Percentiles rank a stretch among this genome's conserved stretches.
Evolutionary conservation across 805 yeast genomes (phyloP).

Genomic region (Wickerhamomyces bovis): DNA sequence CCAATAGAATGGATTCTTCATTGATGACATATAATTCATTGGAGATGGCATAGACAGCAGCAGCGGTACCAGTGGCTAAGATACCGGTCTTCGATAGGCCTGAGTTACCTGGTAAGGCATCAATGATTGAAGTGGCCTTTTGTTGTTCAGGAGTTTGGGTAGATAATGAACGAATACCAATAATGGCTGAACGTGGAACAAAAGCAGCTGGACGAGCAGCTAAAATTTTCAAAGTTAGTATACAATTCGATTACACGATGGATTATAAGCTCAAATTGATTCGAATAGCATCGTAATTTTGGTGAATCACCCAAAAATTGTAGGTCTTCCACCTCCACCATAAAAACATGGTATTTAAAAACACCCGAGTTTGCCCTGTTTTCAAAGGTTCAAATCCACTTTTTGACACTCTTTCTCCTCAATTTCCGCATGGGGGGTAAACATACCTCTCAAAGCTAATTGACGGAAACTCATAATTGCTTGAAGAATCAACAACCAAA

Average conservation of each 20-base stretch:
- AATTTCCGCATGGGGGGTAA: neutral
- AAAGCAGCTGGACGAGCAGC: constrained; percentile 22
- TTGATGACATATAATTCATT: constrained; percentile 89
- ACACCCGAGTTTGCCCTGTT: neutral
- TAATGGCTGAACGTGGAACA: constrained; percentile 34
- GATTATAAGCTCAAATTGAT: neutral
- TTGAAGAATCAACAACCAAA: neutral
- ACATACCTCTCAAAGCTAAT: constrained; percentile 26
- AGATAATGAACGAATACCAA: constrained; percentile 62
- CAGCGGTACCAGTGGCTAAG: constrained; percentile 92
- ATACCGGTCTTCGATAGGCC: constrained; percentile 88
- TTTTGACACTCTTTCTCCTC: neutral
- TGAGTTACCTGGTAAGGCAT: constrained; percentile 89
- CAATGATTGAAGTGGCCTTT: constrained; percentile 86
- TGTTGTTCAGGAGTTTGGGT: constrained; percentile 72
- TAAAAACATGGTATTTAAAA: neutral
- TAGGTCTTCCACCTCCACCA: too few species aligned
- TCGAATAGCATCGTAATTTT: neutral
- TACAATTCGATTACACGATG: neutral
- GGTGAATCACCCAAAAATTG: too few species aligned
- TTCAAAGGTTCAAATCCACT: neutral
- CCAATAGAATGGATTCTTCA: constrained; percentile 85
- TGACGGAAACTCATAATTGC: constrained; percentile 23
- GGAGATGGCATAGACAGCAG: constrained; percentile 88
- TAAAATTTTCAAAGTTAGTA: constrained; percentile 7